phyloP scores from a whole-genome alignment of 768 basidiomycete species.

The Sporobolomyces roseus region DNA sequence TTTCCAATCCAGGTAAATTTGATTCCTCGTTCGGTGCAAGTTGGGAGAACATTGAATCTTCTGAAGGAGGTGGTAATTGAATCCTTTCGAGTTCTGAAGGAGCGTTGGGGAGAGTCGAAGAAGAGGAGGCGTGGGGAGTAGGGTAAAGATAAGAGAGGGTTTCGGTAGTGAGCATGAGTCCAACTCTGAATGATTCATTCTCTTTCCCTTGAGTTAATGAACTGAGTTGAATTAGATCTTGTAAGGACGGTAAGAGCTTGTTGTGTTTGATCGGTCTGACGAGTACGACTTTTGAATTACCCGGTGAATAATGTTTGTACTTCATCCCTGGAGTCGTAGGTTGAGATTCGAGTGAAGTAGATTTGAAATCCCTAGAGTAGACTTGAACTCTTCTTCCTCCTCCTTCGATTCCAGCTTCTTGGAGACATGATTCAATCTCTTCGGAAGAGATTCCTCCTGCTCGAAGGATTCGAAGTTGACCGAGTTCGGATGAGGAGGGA shows the following conservation, averaged over 20 bases:
- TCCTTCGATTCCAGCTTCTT: slow-evolving; percentile 42
- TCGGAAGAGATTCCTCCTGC: slow-evolving; percentile 92
- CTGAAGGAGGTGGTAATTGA: slow-evolving; percentile 41
- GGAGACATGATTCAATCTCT: slow-evolving; percentile 60
- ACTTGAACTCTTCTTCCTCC: slow-evolving; percentile 18
- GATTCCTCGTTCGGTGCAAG: slow-evolving; percentile 3
- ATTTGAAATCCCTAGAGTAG: slow-evolving; percentile 68
- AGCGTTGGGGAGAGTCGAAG: neutral
- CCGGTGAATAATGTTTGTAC: slow-evolving; percentile 92
- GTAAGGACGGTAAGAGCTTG: slow-evolving; percentile 23
- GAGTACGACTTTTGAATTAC: slow-evolving; percentile 71
- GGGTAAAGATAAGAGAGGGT: too few relatives aligned
- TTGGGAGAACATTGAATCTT: slow-evolving; percentile 9
- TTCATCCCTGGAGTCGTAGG: slow-evolving; percentile 99
- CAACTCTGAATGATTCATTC: slow-evolving; percentile 54
- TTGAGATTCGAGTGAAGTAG: slow-evolving; percentile 64
- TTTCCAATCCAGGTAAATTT: slow-evolving; percentile 20
- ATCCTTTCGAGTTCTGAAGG: slow-evolving; percentile 40
- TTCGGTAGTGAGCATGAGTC: slow-evolving; percentile 65
- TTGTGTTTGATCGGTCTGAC: slow-evolving; percentile 48
- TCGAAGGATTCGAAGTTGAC: slow-evolving; percentile 72
- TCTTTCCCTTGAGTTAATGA: slow-evolving; percentile 11
- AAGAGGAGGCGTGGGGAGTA: neutral
- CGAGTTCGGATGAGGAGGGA: slow-evolving; percentile 50
- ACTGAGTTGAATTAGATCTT: slow-evolving; percentile 29